These are phyloP conservation scores for Russula earlei DNA, from an alignment of 768 basidiomycete genomes.

Conservation along the genomic window DNA sequence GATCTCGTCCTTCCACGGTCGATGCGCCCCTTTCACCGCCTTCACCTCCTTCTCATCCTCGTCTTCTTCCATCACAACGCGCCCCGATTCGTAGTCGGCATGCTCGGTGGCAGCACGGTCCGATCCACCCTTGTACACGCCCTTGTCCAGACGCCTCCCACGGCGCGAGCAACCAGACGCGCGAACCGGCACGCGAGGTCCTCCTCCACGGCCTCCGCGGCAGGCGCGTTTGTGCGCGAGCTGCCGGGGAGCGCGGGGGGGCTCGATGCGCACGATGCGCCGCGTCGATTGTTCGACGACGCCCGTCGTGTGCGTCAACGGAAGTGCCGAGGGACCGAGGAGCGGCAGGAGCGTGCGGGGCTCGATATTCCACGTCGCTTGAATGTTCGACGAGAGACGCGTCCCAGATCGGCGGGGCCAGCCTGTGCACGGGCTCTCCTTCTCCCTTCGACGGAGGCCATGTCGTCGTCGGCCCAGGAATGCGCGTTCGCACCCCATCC, in stretches of 20 bases:
- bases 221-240: conserved; percentile 5
- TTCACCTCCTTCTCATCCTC: conserved; percentile 4
- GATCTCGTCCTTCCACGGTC: conserved; percentile 50
- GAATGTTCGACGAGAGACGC: not conserved
- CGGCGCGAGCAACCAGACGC: conserved; percentile 43
- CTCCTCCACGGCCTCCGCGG: conserved; percentile 33
- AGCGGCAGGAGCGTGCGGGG: conserved; percentile 29
- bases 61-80: conserved; percentile 24
- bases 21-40: conserved; percentile 28
- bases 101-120: conserved; percentile 30
- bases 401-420: conserved; percentile 1
- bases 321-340: conserved; percentile 48
- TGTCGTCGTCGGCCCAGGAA: not conserved
- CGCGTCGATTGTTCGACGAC: conserved; percentile 59
- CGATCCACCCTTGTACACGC: conserved; percentile 25
- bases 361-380: conserved; percentile 9
- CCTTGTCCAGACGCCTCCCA: conserved; percentile 37
- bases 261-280: conserved; percentile 39
- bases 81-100: conserved; percentile 33
- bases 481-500: conserved; percentile 13
- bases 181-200: conserved; percentile 40
- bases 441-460: not conserved
- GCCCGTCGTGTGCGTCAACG: conserved; percentile 54
- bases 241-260: conserved; percentile 28
- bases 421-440: not conserved